Conservation (phyloP, 164 flowering plant species). For the Dillenia suffruticosa region DNA sequence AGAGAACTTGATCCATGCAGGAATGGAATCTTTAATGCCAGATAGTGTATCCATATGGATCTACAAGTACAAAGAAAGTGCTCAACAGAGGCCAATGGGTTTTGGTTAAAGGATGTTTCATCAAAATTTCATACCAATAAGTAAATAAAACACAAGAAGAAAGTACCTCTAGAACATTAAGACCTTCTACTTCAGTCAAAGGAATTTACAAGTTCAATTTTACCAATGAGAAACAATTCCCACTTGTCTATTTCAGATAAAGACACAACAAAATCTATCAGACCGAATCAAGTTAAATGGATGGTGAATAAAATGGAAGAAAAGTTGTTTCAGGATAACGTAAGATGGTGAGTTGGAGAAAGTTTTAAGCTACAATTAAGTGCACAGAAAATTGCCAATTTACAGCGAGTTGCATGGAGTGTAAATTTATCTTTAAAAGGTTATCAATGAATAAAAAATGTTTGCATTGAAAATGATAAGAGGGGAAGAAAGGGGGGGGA, state of each 20-base stretch:
- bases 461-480: no score
- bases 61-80: constrained; percentile 28
- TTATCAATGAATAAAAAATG: no score
- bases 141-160: background rate
- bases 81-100: background rate
- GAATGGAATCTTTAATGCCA: constrained; percentile 93
- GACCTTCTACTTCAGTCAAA: constrained; percentile 1
- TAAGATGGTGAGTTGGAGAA: no score
- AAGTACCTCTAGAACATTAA: background rate
- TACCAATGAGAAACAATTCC: background rate
- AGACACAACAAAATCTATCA: background rate
- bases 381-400: no score
- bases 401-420: no score
- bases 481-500: no score
- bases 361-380: no score
- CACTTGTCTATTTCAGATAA: no score
- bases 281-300: background rate
- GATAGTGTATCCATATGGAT: constrained; percentile 96
- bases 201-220: background rate
- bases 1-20: constrained; percentile 97
- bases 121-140: background rate
- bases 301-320: background rate
- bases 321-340: no score
- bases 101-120: no score
- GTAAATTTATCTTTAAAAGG: no score